A percentile compares a stretch with the other conserved stretches of the same genome.
Conservation (phyloP, 2,329 filamentous ascomycete genomes). For the Zasmidium cellare region DNA sequence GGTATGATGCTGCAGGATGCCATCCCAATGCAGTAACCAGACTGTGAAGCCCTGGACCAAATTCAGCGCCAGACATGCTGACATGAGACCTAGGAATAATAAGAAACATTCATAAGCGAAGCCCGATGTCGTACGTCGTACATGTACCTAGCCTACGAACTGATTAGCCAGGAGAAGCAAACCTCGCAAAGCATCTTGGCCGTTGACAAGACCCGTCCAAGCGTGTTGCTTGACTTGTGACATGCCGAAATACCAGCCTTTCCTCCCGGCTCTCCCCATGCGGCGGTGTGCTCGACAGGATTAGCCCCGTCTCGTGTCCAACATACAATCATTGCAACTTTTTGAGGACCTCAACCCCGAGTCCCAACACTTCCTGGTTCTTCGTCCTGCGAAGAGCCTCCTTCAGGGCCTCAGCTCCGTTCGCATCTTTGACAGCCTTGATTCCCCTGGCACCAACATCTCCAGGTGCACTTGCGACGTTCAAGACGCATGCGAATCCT, state of each 20-base stretch:
- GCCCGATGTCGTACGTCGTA: background rate
- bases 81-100: background rate
- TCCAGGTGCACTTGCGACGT: conserved; percentile 68
- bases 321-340: conserved; percentile 5
- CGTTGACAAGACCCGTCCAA: background rate
- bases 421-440: conserved; percentile 59
- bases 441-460: conserved; percentile 63
- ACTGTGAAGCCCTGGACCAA: background rate
- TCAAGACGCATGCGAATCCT: conserved; percentile 65
- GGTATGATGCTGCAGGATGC: background rate
- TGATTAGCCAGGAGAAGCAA: background rate
- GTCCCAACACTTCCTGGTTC: conserved; percentile 63
- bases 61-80: background rate
- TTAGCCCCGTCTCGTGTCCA: no score
- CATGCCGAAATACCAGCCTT: background rate
- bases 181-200: background rate
- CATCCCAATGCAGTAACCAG: background rate
- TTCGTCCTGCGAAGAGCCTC: conserved; percentile 68
- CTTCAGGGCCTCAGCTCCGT: conserved; percentile 68
- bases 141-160: no score
- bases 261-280: background rate
- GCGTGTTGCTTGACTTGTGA: background rate
- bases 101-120: background rate
- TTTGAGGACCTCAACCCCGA: conserved; percentile 11
- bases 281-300: background rate